phyloP scores from a whole-genome alignment of 805 yeast species.

The Pichia cabralensis region DNA sequence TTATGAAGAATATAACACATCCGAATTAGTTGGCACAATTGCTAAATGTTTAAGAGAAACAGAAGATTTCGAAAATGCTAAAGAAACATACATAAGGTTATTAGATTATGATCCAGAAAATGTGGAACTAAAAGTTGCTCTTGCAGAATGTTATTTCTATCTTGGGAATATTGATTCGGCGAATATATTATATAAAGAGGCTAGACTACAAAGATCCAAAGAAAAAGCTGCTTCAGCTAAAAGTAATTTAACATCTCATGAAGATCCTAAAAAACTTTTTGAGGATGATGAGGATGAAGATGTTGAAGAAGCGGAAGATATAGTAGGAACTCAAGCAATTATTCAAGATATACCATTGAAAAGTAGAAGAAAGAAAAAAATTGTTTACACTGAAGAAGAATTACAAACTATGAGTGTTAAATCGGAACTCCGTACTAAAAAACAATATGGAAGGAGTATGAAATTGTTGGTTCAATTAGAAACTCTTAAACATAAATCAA shows the following conservation, averaged over 20 bases:
- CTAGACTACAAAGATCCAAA: slow-evolving; percentile 31
- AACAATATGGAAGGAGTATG: slow-evolving; percentile 37
- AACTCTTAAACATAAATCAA: slow-evolving; percentile 15
- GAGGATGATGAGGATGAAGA: slow-evolving; percentile 13
- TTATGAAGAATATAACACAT: slow-evolving; percentile 40
- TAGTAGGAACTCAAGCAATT: slow-evolving; percentile 18
- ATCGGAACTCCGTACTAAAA: slow-evolving; percentile 30
- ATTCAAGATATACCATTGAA: slow-evolving; percentile 24
- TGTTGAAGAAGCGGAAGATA: slow-evolving; percentile 17
- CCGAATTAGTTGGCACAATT: slow-evolving; percentile 46
- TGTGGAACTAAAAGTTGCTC: slow-evolving; percentile 61
- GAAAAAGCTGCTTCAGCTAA: slow-evolving; percentile 22
- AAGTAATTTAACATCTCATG: slow-evolving; percentile 12
- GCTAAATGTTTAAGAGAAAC: slow-evolving; percentile 73
- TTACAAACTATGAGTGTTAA: slow-evolving; percentile 22
- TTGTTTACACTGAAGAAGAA: slow-evolving; percentile 19
- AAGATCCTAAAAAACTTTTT: slow-evolving; percentile 2
- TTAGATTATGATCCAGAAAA: slow-evolving; percentile 50
- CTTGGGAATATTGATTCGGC: slow-evolving; percentile 53
- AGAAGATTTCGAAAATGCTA: slow-evolving; percentile 59
- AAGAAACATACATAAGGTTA: slow-evolving; percentile 44
- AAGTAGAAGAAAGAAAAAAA: slow-evolving; percentile 16
- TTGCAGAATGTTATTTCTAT: slow-evolving; percentile 75
- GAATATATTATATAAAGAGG: slow-evolving; percentile 42
- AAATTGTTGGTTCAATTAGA: slow-evolving; percentile 38